Evolutionary conservation across 345 rosid species (phyloP).

Genomic region (Eucalyptus globulus): DNA sequence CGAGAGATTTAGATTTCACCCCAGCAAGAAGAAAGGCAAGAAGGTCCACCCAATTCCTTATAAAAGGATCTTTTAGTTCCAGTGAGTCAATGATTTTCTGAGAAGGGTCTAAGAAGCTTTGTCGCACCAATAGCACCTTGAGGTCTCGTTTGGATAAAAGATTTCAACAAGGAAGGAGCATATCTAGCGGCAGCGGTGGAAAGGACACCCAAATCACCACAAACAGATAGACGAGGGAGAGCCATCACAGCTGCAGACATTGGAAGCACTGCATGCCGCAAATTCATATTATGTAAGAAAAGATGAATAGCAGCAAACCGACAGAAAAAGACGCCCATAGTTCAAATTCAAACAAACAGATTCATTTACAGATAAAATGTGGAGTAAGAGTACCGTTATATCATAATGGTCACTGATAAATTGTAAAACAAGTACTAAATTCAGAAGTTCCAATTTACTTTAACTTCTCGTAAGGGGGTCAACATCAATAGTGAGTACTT

Average conservation of each 20-base stretch:
- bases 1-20: not conserved
- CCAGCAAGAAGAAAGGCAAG: too few species aligned
- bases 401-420: not conserved
- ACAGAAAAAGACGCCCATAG: not conserved
- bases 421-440: not conserved
- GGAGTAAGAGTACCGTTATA: not conserved
- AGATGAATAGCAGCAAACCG: not conserved
- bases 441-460: not conserved
- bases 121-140: conserved; percentile 78
- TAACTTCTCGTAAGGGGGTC: not conserved
- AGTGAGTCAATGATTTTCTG: conserved; percentile 60
- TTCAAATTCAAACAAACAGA: not conserved
- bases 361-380: not conserved
- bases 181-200: conserved; percentile 88
- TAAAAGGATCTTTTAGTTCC: too few species aligned
- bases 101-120: conserved; percentile 83
- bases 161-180: conserved; percentile 81
- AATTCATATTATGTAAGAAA: not conserved
- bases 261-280: conserved; percentile 85
- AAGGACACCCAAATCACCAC: conserved; percentile 79
- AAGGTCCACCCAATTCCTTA: too few species aligned
- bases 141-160: conserved; percentile 77
- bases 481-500: not conserved
- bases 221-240: conserved; percentile 78
- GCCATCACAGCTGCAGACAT: conserved; percentile 85